A percentile compares a stretch with the other conserved stretches of the same genome.
phyloP scores from a whole-genome alignment of 1,284 basidiomycete genomes.

The Rhodotorula sp. region DNA sequence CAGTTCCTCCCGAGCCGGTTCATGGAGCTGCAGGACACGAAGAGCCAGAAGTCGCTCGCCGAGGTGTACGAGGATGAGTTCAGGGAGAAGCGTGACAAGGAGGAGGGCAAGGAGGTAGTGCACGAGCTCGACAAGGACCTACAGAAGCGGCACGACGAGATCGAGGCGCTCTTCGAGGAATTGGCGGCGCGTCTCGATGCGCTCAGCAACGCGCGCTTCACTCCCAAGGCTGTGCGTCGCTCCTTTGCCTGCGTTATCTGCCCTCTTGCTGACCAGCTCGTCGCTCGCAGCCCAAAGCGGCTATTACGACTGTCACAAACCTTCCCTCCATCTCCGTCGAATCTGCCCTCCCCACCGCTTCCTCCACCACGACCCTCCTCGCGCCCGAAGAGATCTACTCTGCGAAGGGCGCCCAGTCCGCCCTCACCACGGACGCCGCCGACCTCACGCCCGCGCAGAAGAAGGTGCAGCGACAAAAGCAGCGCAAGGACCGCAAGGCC shows the following conservation, averaged over 20 bases:
- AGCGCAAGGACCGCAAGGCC: conserved; percentile 63
- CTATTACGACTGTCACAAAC: conserved; percentile 82
- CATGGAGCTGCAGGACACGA: conserved; percentile 84
- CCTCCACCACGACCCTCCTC: conserved; percentile 73
- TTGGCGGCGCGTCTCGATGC: conserved; percentile 90
- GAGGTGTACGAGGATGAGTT: conserved; percentile 97
- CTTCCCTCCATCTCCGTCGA: conserved; percentile 81
- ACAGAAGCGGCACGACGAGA: conserved; percentile 80
- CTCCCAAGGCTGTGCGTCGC: conserved; percentile 77
- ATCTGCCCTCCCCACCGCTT: conserved; percentile 80
- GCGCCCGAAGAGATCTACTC: conserved; percentile 91
- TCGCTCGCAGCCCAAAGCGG: conserved; percentile 71
- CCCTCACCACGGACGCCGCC: conserved; percentile 52
- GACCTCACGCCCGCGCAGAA: conserved; percentile 88
- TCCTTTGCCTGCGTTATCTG: conserved; percentile 16
- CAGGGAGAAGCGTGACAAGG: conserved; percentile 62
- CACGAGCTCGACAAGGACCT: conserved; percentile 88
- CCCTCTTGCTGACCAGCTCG: neutral
- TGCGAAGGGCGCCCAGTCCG: conserved; percentile 49
- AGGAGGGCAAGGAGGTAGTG: conserved; percentile 50
- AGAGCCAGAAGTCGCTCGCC: conserved; percentile 82
- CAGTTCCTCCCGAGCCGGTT: conserved; percentile 86
- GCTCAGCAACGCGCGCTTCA: conserved; percentile 90
- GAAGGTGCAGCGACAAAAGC: conserved; percentile 65
- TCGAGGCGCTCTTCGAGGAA: conserved; percentile 76